Conservation (phyloP, 352 stramenopile species). For the Phytopythium litorale region DNA sequence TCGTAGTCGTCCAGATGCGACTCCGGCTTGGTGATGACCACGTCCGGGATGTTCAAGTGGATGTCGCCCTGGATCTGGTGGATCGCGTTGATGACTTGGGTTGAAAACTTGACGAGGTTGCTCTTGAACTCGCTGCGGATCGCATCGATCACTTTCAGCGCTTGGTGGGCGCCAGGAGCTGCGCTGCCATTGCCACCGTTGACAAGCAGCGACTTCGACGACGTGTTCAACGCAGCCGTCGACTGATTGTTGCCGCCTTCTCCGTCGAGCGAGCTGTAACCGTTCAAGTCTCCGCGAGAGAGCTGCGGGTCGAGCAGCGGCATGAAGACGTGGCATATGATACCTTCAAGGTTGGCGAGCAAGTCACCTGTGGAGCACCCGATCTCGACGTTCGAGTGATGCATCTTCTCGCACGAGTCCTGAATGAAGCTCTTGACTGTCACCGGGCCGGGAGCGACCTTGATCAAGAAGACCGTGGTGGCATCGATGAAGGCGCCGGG, state of each 20-base stretch:
- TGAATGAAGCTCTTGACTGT: conserved; percentile 24
- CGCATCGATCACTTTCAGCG: conserved; percentile 77
- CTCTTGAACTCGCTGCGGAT: conserved; percentile 88
- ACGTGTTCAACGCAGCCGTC: background rate
- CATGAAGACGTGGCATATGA: conserved; percentile 89
- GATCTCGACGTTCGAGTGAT: conserved; percentile 75
- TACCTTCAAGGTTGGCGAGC: conserved; percentile 77
- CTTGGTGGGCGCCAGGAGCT: conserved; percentile 30
- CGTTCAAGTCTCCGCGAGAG: conserved; percentile 18
- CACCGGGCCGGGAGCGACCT: conserved; percentile 51
- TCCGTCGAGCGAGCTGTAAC: background rate
- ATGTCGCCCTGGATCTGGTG: conserved; percentile 94
- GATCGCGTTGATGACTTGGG: conserved; percentile 90
- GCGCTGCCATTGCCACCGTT: conserved; percentile 1
- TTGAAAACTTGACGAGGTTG: conserved; percentile 91
- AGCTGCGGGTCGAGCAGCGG: conserved; percentile 78
- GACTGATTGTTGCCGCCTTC: conserved; percentile 4
- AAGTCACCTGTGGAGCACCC: conserved; percentile 86
- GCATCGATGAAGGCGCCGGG: conserved; percentile 56
- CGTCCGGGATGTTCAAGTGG: conserved; percentile 90
- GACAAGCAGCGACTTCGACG: background rate
- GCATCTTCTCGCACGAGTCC: conserved; percentile 42
- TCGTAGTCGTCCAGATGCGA: conserved; percentile 83
- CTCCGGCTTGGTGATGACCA: conserved; percentile 88
- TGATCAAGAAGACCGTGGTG: conserved; percentile 78